Conservation (phyloP, 1,139 yeast genomes). For the Kodamaea derodonti region DNA sequence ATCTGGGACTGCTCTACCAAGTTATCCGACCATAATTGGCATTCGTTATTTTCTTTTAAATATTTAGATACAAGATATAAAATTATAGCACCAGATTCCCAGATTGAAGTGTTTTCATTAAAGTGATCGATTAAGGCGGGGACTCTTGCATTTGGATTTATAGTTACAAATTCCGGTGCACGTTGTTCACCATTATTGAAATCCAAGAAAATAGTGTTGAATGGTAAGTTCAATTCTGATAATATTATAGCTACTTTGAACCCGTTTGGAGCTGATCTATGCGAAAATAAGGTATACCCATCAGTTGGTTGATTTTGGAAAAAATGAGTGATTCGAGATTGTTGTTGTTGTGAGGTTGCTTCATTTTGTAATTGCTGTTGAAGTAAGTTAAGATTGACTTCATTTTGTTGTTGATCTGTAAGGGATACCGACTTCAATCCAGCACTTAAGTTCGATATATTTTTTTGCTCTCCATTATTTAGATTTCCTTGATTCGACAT, state of each 20-base stretch:
- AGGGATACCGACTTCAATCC: constrained; percentile 47
- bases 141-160: constrained; percentile 92
- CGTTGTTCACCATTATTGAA: constrained; percentile 88
- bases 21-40: constrained; percentile 79
- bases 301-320: constrained; percentile 75
- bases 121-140: constrained; percentile 91
- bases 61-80: constrained; percentile 69
- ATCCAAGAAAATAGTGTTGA: constrained; percentile 82
- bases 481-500: not conserved
- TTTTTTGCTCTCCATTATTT: not conserved
- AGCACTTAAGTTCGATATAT: constrained; percentile 45
- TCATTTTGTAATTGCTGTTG: constrained; percentile 43
- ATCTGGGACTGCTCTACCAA: constrained; percentile 83
- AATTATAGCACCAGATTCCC: constrained; percentile 94
- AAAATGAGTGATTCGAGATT: constrained; percentile 65
- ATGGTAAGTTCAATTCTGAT: constrained; percentile 75
- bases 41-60: constrained; percentile 65
- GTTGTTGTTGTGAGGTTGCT: constrained; percentile 34
- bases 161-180: constrained; percentile 86
- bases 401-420: constrained; percentile 41
- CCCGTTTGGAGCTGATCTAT: constrained; percentile 93
- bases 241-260: constrained; percentile 91
- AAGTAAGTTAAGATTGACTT: constrained; percentile 35
- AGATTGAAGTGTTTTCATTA: constrained; percentile 72
- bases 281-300: constrained; percentile 85